Base-by-base conservation (phyloP, 768 basidiomycete species). In the Suillus ampliporus region DNA sequence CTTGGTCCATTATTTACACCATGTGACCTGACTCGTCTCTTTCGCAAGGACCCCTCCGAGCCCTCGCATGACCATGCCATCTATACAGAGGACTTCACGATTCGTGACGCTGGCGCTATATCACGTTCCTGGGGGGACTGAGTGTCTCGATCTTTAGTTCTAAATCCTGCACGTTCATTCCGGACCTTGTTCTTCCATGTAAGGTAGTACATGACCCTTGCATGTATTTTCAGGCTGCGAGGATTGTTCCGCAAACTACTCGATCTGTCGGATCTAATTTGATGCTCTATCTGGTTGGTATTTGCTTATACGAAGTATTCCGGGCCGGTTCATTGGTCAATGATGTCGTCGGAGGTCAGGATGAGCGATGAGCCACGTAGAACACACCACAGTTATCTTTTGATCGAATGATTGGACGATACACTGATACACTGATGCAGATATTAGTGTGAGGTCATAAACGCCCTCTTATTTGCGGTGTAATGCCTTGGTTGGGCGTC, bases 101-200 rank as follows among this genome's bases (percentile, higher is more conserved):
- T 75, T 52, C 63, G 57, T 61, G 74, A 75, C 60, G 72, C 76
- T 60, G 74, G 74, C 41, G 71, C 75, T 23, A 74, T 75, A 47
- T 74, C 74, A 68, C 71, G 74, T 56, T 75, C 74, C 34, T 75
- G 74, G 74, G 74, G 64, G 13, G 74, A 77, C 68, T 77, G 60
- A 76, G 56, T 62, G 19, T 34, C 48, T 35, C 60, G 31, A 40
- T 60, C 21, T 34, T 44, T 40, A 66, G 61, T 61, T 54, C 61
- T 59, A 44, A 64, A 68, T 52, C 21, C 48, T 54, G 37, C 75
- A 65, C 75, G 26, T 67, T 77, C 75, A 72, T 72, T 74, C 69
- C 74, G 74, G 69, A 67, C 70, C 62, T 64, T 63, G 38, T 61
- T 56, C 64, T 54, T 59, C 65, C 67, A 51, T 68, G 23, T 68